phyloP scores from a whole-genome alignment of 2,329 filamentous ascomycete species.

The Penicillium decumbens region DNA sequence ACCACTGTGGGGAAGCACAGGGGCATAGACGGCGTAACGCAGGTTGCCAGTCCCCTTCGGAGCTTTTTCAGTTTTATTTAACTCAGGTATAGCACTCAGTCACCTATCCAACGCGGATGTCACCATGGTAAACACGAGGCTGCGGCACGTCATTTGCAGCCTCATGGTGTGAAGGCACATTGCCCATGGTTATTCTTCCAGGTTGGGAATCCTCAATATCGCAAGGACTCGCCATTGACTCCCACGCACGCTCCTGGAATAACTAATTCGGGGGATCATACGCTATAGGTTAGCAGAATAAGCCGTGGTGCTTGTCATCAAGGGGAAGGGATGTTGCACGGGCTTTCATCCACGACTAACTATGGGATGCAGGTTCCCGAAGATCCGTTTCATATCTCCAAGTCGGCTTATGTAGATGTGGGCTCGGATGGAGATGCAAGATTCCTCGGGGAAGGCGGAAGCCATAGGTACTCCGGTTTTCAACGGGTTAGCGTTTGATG shows the following conservation, averaged over 20 bases:
- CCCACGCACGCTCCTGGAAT: background rate
- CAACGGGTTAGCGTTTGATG: background rate
- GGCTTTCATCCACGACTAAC: background rate
- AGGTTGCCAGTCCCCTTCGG: background rate
- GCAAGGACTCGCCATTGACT: background rate
- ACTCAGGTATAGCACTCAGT: background rate
- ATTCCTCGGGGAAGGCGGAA: background rate
- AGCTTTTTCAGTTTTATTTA: slow-evolving; percentile 2
- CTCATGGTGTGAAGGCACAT: background rate
- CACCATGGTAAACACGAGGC: slow-evolving; percentile 2
- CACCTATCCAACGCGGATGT: background rate
- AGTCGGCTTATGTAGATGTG: background rate
- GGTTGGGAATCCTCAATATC: background rate
- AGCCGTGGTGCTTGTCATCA: background rate
- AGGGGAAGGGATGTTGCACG: background rate
- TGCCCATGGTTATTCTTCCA: background rate
- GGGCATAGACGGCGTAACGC: slow-evolving; percentile 3
- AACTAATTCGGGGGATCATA: background rate
- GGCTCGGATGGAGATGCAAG: slow-evolving; percentile 1
- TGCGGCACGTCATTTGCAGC: background rate
- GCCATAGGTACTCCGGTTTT: background rate
- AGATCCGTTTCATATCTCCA: slow-evolving; percentile 3
- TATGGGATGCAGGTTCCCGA: slow-evolving; percentile 12
- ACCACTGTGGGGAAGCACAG: background rate
- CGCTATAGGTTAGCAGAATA: background rate